Base-by-base conservation (phyloP, 2,329 filamentous ascomycete species). In the Exophiala oligosperma region DNA sequence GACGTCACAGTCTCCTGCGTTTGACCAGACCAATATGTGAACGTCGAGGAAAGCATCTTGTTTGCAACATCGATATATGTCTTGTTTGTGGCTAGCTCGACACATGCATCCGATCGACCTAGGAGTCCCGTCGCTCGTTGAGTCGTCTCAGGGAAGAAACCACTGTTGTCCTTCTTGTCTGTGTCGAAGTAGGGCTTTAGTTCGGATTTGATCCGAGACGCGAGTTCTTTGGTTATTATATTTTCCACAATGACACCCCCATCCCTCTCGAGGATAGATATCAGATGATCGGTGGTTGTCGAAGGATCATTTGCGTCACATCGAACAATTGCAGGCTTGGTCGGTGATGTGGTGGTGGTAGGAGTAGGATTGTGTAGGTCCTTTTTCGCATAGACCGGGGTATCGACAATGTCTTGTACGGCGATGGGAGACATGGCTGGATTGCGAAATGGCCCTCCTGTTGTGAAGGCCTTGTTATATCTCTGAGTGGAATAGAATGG, bases 81-180 rank as follows among this genome's bases (percentile, higher is more conserved):
- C 2, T 68, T 67, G 29, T 72, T 77, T 37, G 69, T 69, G 0
- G 70, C 69, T 6, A 74, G 68, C 49, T 77, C 71, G n/a, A 73
- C 69, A 28, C 73, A 76, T 1, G 67, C 70, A 35, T 74, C 70
- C 0, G 75, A 77, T 8, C 71, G 67, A 2, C 66, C 72, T 12
- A 77, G 59, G 17, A 78, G 58, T 1, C 76, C 74, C 1, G 72
- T 72, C 0, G 75, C 75, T 21, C 69, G 60, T 41, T 69, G 60
- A 2, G 69, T 70, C 17, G 67, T 64, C 21, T 62, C 59, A 2
- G 67, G 66, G 44, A 68, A 68, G 62, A 68, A 67, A 6, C 76
- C 61, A 11, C 58, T 59, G 5, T 46, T 32, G 29, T 64, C 61
- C 29, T 59, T 53, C 29, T 64, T 61, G 53, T 69, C 67, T 37